A percentile compares a stretch with the other conserved stretches of the same genome.
Conservation (phyloP, 2,329 filamentous ascomycete genomes). For the Pseudogymnoascus sp. region DNA sequence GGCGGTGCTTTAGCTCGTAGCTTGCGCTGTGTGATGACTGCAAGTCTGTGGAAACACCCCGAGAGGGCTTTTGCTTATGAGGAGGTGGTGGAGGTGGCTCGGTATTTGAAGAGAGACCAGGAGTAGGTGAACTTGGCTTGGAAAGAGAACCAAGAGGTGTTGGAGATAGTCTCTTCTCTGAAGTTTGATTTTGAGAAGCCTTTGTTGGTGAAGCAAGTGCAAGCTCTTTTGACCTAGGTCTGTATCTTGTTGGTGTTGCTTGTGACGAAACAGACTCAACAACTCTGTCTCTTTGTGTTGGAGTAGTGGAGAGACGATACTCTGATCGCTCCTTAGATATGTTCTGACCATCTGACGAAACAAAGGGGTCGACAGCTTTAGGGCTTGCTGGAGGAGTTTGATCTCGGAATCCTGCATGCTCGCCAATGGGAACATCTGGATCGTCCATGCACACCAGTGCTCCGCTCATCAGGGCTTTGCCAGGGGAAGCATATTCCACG, state of each 20-base stretch:
- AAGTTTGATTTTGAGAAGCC: background rate
- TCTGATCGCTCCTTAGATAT: background rate
- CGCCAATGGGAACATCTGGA: slow-evolving; percentile 2
- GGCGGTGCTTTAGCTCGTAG: slow-evolving; percentile 42
- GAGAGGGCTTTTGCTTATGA: background rate
- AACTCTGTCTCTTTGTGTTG: slow-evolving; percentile 3
- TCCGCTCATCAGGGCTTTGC: slow-evolving; percentile 22
- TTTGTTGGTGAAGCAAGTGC: background rate
- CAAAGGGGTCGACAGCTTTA: background rate
- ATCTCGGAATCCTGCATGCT: slow-evolving; percentile 8
- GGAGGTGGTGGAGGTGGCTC: background rate
- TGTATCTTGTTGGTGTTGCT: slow-evolving; percentile 4
- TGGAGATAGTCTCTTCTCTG: background rate
- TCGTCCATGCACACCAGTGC: slow-evolving; percentile 9
- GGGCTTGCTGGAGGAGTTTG: background rate
- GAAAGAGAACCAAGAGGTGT: background rate
- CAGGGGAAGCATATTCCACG: slow-evolving; percentile 24
- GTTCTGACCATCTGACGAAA: background rate
- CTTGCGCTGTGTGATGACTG: background rate
- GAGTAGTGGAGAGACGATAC: background rate
- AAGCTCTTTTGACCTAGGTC: background rate
- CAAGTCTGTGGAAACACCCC: background rate
- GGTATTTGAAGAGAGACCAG: background rate
- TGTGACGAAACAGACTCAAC: background rate
- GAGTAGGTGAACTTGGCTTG: background rate